phyloP scores from a whole-genome alignment of 2,329 filamentous ascomycete genomes.

The Helotiales sp. region DNA sequence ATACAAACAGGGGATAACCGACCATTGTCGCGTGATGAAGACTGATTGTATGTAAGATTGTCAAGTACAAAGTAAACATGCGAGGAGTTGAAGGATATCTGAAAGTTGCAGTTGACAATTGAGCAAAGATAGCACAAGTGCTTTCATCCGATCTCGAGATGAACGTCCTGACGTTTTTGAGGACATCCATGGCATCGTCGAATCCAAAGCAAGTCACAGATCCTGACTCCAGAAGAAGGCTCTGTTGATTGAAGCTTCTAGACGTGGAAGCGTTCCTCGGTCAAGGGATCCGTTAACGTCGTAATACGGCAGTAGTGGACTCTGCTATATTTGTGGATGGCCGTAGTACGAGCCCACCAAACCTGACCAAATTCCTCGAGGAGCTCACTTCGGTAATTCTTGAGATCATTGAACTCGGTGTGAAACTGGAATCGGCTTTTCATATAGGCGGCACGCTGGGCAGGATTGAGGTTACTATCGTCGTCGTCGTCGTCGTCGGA shows the following conservation, averaged over 20 bases:
- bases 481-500: neutral
- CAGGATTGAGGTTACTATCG: neutral
- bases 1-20: too few species aligned
- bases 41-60: too few species aligned
- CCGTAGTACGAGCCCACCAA: slow-evolving; percentile 3
- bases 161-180: neutral
- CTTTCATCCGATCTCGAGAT: neutral
- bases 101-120: too few species aligned
- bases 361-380: neutral
- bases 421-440: neutral
- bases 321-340: neutral
- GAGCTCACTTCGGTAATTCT: neutral
- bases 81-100: too few species aligned
- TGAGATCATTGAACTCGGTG: neutral
- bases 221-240: too few species aligned
- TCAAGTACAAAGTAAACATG: too few species aligned
- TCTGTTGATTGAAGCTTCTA: neutral
- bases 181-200: neutral
- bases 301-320: neutral
- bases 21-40: too few species aligned
- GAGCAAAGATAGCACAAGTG: neutral
- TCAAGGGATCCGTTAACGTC: slow-evolving; percentile 17
- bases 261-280: slow-evolving; percentile 5
- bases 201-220: too few species aligned
- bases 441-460: neutral